Evolutionary conservation across 352 stramenopile species (phyloP).

Genomic region (Globisporangium spiculum): DNA sequence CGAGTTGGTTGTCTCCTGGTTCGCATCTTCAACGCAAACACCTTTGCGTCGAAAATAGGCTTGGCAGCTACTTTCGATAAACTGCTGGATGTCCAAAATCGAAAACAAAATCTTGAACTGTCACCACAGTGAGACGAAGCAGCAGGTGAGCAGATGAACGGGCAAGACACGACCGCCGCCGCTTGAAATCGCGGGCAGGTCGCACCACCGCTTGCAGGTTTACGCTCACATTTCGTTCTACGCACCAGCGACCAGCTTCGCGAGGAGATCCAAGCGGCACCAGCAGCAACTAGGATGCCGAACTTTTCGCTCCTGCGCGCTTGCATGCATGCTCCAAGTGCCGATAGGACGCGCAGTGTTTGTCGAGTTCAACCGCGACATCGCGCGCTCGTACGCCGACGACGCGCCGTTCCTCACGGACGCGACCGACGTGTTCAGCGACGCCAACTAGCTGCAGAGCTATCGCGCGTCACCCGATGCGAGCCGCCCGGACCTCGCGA

Average conservation of each 20-base stretch:
- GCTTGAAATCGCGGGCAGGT: background rate
- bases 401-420: conserved; percentile 10
- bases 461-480: no score
- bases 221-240: background rate
- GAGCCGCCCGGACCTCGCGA: background rate
- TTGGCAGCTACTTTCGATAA: no score
- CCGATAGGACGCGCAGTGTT: background rate
- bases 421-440: conserved; percentile 2
- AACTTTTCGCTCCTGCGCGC: background rate
- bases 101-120: no score
- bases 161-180: no score
- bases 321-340: background rate
- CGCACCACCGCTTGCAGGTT: background rate
- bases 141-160: no score
- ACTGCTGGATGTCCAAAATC: no score
- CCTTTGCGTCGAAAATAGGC: no score
- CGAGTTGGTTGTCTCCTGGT: no score
- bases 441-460: no score
- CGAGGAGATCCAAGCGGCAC: background rate
- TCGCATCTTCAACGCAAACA: no score
- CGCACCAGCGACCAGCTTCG: background rate
- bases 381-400: conserved; percentile 16
- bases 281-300: background rate
- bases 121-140: no score
- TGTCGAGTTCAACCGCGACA: conserved; percentile 17